These are phyloP conservation scores for Davidsoniella virescens DNA, from an alignment of 2,329 filamentous ascomycete genomes.

Conservation along the genomic window DNA sequence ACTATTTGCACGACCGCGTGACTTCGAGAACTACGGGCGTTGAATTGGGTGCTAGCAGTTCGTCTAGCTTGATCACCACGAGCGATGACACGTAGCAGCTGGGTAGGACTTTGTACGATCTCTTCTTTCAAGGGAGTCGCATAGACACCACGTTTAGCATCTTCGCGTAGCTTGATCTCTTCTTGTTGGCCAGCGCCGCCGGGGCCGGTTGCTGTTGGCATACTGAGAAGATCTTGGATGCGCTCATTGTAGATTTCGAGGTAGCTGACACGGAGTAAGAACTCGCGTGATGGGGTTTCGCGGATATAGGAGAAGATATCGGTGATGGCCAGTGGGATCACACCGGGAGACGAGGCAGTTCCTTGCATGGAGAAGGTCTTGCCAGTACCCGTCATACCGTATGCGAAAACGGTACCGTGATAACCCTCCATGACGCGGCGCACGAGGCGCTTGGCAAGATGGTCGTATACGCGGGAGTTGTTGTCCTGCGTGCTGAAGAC, in stretches of 20 bases:
- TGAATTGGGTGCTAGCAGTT: constrained; percentile 92
- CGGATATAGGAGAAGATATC: constrained; percentile 99
- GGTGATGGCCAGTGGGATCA: constrained; percentile 92
- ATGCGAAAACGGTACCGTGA: constrained; percentile 94
- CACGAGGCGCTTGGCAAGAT: constrained; percentile 82
- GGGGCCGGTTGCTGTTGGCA: constrained; percentile 42
- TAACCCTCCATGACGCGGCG: constrained; percentile 98
- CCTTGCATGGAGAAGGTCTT: constrained; percentile 99
- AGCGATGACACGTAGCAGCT: constrained; percentile 85
- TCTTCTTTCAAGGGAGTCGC: constrained; percentile 93
- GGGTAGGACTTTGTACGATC: constrained; percentile 94
- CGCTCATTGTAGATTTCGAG: constrained; percentile 98
- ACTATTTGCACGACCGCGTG: constrained; percentile 98
- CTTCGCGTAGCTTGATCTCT: constrained; percentile 93
- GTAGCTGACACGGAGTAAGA: constrained; percentile 89
- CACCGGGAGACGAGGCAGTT: constrained; percentile 84
- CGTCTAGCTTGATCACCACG: constrained; percentile 80
- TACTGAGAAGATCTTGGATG: constrained; percentile 82
- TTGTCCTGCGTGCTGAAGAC: constrained; percentile 90
- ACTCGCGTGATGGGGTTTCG: constrained; percentile 88
- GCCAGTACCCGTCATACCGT: constrained; percentile 99
- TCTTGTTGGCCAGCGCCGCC: constrained; percentile 49
- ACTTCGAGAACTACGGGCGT: constrained; percentile 88
- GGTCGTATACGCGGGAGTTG: constrained; percentile 88
- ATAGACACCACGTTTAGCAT: constrained; percentile 91